Conservation (phyloP, 345 rosid species). For the Mangifera indica region DNA sequence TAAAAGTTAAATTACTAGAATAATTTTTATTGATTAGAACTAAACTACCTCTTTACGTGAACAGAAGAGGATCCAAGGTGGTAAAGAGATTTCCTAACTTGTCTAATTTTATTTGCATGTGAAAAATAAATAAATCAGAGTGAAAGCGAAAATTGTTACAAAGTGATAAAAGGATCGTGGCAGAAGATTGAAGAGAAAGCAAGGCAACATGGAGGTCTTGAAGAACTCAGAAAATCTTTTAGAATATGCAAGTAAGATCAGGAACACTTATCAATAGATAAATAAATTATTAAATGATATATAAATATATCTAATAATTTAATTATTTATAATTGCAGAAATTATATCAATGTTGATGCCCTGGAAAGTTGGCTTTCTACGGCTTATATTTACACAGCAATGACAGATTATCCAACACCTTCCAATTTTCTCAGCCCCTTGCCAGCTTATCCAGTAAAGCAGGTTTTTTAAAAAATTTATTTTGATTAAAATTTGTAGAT, state of each 20-base stretch:
- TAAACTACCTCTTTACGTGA: no score
- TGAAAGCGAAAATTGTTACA: conserved; percentile 58
- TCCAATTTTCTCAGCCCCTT: conserved; percentile 50
- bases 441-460: conserved; percentile 58
- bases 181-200: conserved; percentile 34
- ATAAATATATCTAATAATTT: no score
- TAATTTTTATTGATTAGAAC: no score
- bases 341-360: conserved; percentile 20
- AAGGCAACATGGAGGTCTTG: conserved; percentile 32
- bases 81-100: no score
- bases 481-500: no score
- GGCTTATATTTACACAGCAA: conserved; percentile 52
- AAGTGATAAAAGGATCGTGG: conserved; percentile 57
- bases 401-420: conserved; percentile 69
- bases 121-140: conserved; percentile 31
- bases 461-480: conserved; percentile 33
- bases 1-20: no score
- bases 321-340: conserved; percentile 26
- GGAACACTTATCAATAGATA: no score
- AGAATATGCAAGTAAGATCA: conserved; percentile 48
- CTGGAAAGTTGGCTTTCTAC: conserved; percentile 35
- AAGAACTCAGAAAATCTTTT: conserved; percentile 41
- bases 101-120: no score
- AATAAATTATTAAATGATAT: no score
- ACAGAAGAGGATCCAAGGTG: no score